Evolutionary conservation across 352 stramenopile genomes (phyloP).

Genomic region (Phytopythium aichiense): DNA sequence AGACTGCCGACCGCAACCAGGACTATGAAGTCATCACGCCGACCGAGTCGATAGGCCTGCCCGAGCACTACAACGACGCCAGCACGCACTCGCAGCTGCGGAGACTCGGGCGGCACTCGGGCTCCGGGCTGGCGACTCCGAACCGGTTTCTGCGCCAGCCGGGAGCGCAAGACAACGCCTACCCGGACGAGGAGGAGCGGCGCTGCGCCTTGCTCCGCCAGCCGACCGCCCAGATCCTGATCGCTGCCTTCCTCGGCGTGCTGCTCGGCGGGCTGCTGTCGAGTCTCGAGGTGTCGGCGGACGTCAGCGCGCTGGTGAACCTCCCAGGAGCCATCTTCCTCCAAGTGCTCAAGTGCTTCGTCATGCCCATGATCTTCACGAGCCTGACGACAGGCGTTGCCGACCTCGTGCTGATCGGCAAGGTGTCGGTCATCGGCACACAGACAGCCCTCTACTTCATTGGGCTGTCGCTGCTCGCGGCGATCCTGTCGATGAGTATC

Average conservation of each 20-base stretch:
- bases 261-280: conserved; percentile 19
- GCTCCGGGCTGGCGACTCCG: neutral
- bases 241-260: conserved; percentile 20
- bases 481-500: conserved; percentile 5
- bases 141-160: neutral
- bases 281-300: conserved; percentile 12
- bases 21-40: neutral
- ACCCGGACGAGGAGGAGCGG: conserved; percentile 14
- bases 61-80: neutral
- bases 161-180: conserved; percentile 4
- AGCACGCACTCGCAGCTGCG: neutral
- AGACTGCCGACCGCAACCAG: conserved; percentile 3
- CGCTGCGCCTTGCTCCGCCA: conserved; percentile 18
- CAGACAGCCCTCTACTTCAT: conserved; percentile 9
- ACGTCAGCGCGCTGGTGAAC: conserved; percentile 19
- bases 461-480: neutral
- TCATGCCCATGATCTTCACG: conserved; percentile 21
- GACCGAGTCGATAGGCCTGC: conserved; percentile 1
- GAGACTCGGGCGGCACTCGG: neutral
- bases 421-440: conserved; percentile 11
- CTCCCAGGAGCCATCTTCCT: conserved; percentile 29
- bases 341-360: conserved; percentile 29
- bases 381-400: conserved; percentile 9
- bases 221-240: conserved; percentile 25
- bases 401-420: conserved; percentile 12